Conservation (phyloP, 2,329 filamentous ascomycete species). For the Epichloe scottii region DNA sequence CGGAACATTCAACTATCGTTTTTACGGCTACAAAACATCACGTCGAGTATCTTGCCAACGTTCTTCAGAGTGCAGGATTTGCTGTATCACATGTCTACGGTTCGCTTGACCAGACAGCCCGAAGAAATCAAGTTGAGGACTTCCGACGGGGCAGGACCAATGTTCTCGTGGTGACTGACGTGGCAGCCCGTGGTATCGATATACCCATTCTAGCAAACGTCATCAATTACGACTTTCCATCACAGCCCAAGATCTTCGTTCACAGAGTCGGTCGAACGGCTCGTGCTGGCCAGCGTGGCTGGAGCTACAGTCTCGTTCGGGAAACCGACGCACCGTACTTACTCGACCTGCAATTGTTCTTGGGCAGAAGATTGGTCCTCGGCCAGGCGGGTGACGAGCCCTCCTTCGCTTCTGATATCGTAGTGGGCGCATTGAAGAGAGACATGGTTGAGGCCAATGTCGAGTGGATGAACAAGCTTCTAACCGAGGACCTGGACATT, state of each 20-base stretch:
- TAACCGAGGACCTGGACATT: slow-evolving; percentile 67
- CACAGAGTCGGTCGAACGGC: slow-evolving; percentile 94
- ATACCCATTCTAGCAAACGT: slow-evolving; percentile 93
- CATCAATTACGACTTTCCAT: slow-evolving; percentile 96
- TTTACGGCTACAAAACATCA: slow-evolving; percentile 95
- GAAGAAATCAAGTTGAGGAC: slow-evolving; percentile 81
- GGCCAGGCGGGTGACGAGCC: slow-evolving; percentile 51
- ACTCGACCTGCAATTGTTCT: slow-evolving; percentile 85
- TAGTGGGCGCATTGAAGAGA: slow-evolving; percentile 64
- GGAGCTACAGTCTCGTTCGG: slow-evolving; percentile 87
- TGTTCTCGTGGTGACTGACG: slow-evolving; percentile 90
- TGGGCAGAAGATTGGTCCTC: slow-evolving; percentile 70
- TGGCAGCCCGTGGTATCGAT: slow-evolving; percentile 94
- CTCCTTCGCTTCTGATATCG: slow-evolving; percentile 72
- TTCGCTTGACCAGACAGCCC: slow-evolving; percentile 83
- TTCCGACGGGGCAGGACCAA: slow-evolving; percentile 78
- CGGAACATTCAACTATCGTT: slow-evolving; percentile 84
- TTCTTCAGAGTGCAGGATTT: slow-evolving; percentile 75
- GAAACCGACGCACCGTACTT: slow-evolving; percentile 86
- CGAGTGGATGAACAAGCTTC: slow-evolving; percentile 72
- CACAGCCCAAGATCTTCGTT: slow-evolving; percentile 92
- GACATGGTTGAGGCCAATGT: slow-evolving; percentile 61
- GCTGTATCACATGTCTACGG: slow-evolving; percentile 91
- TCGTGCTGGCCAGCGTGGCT: slow-evolving; percentile 80
- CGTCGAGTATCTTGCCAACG: slow-evolving; percentile 76